Evolutionary conservation across 495 filamentous ascomycete genomes (phyloP).

Genomic region (Lineolata rhizophorae): DNA sequence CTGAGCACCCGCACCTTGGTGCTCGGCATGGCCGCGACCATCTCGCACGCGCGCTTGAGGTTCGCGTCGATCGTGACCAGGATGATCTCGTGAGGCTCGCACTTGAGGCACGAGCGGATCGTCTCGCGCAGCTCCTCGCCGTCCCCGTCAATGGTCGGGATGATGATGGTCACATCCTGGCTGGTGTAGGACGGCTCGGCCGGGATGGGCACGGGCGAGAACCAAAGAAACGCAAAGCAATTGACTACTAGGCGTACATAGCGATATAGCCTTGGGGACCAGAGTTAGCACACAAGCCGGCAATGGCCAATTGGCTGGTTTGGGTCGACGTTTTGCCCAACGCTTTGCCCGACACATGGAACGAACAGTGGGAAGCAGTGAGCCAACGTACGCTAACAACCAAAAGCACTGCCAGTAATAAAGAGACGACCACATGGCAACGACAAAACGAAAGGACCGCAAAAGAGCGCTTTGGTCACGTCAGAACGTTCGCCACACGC

Average conservation of each 20-base stretch:
- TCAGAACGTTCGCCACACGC: too few relatives aligned
- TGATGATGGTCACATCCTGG: conserved; percentile 52
- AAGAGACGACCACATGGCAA: too few relatives aligned
- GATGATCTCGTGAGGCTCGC: conserved; percentile 33
- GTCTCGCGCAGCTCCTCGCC: conserved; percentile 36
- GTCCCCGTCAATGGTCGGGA: conserved; percentile 45
- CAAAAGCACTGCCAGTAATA: too few relatives aligned
- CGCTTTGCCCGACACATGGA: too few relatives aligned
- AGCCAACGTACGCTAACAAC: too few relatives aligned
- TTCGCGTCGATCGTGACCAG: conserved; percentile 45
- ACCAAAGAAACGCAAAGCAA: conserved; percentile 38
- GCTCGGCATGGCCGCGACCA: conserved; percentile 27
- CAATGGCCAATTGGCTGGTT: too few relatives aligned
- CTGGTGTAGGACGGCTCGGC: conserved; percentile 39
- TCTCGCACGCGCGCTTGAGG: conserved; percentile 27
- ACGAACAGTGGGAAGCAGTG: too few relatives aligned
- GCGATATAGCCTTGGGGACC: too few relatives aligned
- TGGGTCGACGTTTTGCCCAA: too few relatives aligned
- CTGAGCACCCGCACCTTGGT: conserved; percentile 21
- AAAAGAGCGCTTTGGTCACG: too few relatives aligned
- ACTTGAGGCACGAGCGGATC: conserved; percentile 32
- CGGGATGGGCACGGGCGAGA: conserved; percentile 38
- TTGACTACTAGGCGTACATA: conserved; percentile 47
- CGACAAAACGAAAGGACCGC: too few relatives aligned
- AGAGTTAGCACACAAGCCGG: too few relatives aligned